phyloP scores from a whole-genome alignment of 208 protist genomes.

The Wallacemonas rigidus region DNA sequence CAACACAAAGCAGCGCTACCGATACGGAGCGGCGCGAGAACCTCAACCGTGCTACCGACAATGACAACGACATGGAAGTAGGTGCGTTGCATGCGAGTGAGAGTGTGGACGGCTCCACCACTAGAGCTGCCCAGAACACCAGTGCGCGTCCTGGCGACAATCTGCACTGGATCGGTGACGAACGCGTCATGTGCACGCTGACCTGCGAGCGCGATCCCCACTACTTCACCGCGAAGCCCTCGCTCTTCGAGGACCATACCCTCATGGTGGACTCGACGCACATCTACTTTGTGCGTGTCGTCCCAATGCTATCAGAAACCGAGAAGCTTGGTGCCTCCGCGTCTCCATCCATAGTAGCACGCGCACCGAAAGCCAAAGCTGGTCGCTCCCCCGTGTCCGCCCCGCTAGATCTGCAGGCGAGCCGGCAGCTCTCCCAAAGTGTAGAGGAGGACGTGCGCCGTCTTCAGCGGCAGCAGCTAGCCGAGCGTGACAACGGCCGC shows the following conservation, averaged over 20 bases:
- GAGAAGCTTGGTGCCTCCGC: no score
- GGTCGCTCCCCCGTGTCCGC: neutral
- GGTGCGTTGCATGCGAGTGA: conserved; percentile 14
- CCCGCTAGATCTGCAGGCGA: neutral
- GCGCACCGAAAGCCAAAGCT: neutral
- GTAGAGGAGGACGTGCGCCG: neutral
- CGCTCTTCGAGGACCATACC: conserved; percentile 66
- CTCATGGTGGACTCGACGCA: conserved; percentile 67
- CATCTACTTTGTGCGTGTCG: conserved; percentile 71
- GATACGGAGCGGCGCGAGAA: neutral
- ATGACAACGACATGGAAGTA: no score
- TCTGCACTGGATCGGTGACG: conserved; percentile 51
- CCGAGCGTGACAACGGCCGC: conserved; percentile 9
- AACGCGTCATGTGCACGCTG: conserved; percentile 80
- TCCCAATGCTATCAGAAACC: neutral
- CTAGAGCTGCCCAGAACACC: no score
- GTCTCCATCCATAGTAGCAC: no score
- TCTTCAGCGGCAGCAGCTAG: conserved; percentile 12
- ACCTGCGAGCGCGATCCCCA: conserved; percentile 46
- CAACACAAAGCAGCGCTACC: neutral
- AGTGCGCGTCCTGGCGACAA: neutral
- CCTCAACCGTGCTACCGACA: neutral
- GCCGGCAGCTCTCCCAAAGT: neutral
- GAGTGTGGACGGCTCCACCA: neutral
- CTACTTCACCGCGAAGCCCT: conserved; percentile 68